Evolutionary conservation across 768 basidiomycete genomes (phyloP).

Genomic region (Hemileccinum impolitum): DNA sequence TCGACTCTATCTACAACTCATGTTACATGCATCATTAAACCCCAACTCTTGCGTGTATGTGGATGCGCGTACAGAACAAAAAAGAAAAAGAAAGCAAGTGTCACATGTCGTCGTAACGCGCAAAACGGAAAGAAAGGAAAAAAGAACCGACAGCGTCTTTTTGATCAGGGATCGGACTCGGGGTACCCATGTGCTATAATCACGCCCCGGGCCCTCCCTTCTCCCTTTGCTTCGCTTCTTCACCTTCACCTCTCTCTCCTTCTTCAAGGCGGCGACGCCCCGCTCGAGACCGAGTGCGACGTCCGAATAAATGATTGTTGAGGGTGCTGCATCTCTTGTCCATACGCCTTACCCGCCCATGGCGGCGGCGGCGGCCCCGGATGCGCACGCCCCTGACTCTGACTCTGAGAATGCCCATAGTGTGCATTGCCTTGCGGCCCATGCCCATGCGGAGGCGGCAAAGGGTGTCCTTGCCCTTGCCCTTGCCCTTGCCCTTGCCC

Average conservation of each 20-base stretch:
- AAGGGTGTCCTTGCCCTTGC: neutral
- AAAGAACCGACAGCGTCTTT: neutral
- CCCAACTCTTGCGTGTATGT: too few relatives aligned
- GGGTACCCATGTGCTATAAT: too few relatives aligned
- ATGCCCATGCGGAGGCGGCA: constrained; percentile 15
- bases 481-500: constrained; percentile 1
- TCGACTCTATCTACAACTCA: too few relatives aligned
- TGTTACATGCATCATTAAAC: too few relatives aligned
- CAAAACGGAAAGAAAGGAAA: neutral
- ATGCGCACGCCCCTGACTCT: constrained; percentile 11
- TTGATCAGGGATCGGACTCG: too few relatives aligned
- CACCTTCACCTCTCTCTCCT: neutral
- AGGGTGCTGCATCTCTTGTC: constrained; percentile 28
- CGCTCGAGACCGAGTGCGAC: constrained; percentile 40
- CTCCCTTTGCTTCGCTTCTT: too few relatives aligned
- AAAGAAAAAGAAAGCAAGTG: too few relatives aligned
- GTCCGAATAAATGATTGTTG: constrained; percentile 49
- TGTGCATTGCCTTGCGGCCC: constrained; percentile 11
- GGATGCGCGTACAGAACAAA: too few relatives aligned
- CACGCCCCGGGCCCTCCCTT: too few relatives aligned
- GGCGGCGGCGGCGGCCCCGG: constrained; percentile 23
- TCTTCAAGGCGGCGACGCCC: constrained; percentile 31
- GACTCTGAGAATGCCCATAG: constrained; percentile 5
- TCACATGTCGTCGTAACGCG: too few relatives aligned
- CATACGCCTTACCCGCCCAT: constrained; percentile 23